Evolutionary conservation across 768 basidiomycete genomes (phyloP).

Genomic region (Boletellus ananiceps): DNA sequence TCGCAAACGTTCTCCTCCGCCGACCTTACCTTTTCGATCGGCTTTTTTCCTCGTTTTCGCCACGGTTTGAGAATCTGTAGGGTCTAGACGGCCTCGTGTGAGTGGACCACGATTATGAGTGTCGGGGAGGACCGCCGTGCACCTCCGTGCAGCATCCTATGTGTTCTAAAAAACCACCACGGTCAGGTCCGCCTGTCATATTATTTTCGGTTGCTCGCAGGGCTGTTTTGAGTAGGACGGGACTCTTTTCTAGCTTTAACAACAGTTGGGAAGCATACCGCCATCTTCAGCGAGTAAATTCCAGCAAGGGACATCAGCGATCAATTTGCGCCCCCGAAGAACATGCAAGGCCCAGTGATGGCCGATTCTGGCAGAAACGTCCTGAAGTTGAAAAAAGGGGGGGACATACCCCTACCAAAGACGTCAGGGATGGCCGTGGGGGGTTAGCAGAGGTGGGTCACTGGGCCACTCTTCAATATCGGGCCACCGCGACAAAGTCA

Average conservation of each 20-base stretch:
- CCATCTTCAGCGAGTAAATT: background rate
- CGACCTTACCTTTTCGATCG: too few species aligned
- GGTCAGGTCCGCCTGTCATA: background rate
- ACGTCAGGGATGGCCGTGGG: too few species aligned
- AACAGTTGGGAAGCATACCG: conserved; percentile 6
- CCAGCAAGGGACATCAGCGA: background rate
- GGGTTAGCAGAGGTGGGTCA: conserved; percentile 2
- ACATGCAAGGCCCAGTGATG: background rate
- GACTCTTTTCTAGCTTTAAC: background rate
- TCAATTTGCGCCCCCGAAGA: conserved; percentile 5
- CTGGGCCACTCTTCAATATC: background rate
- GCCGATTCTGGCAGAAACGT: background rate
- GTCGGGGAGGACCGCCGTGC: conserved; percentile 1
- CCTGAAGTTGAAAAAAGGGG: too few species aligned
- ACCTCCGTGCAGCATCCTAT: background rate
- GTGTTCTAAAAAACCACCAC: background rate
- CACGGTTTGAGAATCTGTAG: background rate
- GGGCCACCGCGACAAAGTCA: conserved; percentile 9
- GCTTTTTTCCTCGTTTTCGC: too few species aligned
- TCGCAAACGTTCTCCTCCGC: too few species aligned
- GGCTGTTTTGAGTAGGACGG: background rate
- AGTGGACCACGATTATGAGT: background rate
- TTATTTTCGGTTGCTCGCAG: background rate
- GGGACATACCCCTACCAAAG: too few species aligned
- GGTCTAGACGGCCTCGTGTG: conserved; percentile 19